Percentiles rank a stretch among this genome's conserved stretches.
These are phyloP conservation scores for Elaeis oleifera DNA, from an alignment of 202 grass and related monocot species.

Conservation along the genomic window DNA sequence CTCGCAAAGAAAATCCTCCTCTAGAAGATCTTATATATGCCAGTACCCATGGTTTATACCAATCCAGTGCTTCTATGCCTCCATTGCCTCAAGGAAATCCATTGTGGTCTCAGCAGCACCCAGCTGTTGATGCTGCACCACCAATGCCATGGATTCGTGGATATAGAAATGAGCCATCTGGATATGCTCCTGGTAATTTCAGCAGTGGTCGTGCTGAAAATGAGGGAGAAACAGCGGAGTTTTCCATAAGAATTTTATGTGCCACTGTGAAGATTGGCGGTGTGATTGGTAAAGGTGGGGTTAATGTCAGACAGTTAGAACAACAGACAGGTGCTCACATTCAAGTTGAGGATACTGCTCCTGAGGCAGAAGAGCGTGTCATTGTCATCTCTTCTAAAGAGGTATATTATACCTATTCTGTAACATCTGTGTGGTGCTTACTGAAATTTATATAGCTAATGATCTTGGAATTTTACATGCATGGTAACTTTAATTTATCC, in stretches of 20 bases:
- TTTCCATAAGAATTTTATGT: constrained; percentile 67
- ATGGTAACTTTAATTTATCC: neutral
- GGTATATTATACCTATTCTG: constrained; percentile 31
- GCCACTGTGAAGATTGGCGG: constrained; percentile 71
- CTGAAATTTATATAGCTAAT: neutral
- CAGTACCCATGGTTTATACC: constrained; percentile 53
- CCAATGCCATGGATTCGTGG: constrained; percentile 40
- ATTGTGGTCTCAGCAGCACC: constrained; percentile 39
- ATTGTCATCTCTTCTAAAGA: constrained; percentile 83
- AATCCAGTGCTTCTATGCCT: constrained; percentile 20
- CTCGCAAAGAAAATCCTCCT: constrained; percentile 79
- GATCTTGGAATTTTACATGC: neutral
- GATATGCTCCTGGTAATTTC: constrained; percentile 31
- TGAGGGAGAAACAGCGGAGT: constrained; percentile 33
- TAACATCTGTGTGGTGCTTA: too few species aligned
- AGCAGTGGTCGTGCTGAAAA: constrained; percentile 27
- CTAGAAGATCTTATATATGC: constrained; percentile 88
- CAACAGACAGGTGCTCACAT: constrained; percentile 86
- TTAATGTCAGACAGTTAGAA: constrained; percentile 69
- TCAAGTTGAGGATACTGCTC: constrained; percentile 61
- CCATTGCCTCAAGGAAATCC: constrained; percentile 43
- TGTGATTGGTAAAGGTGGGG: constrained; percentile 82
- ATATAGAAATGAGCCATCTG: constrained; percentile 46
- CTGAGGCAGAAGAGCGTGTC: constrained; percentile 65
- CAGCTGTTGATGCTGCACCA: constrained; percentile 29